These are phyloP conservation scores for Mrakiaceae sp. DNA, from an alignment of 1,284 basidiomycete species.

Conservation along the genomic window DNA sequence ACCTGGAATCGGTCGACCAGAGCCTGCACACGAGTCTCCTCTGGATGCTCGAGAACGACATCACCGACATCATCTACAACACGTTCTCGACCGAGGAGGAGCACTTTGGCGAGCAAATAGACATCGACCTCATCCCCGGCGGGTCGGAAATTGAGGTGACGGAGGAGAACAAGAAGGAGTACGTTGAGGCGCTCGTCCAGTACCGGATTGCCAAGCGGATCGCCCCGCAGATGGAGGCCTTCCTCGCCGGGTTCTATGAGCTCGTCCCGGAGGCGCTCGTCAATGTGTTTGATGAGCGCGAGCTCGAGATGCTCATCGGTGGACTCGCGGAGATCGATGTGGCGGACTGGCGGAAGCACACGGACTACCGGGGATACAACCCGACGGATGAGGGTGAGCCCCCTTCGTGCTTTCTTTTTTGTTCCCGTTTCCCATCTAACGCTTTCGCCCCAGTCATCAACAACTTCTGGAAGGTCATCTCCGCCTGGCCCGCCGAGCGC, in stretches of 20 bases:
- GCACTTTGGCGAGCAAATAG: constrained; percentile 90
- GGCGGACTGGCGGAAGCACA: constrained; percentile 50
- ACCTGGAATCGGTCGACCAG: constrained; percentile 80
- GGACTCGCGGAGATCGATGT: constrained; percentile 96
- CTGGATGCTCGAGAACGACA: constrained; percentile 97
- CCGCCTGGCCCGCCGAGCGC: constrained; percentile 88
- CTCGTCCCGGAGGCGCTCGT: constrained; percentile 88
- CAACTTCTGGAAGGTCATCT: constrained; percentile 99
- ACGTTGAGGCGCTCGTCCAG: constrained; percentile 75
- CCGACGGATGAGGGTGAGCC: constrained; percentile 51
- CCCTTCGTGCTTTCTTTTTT: background rate
- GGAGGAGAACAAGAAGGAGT: constrained; percentile 97
- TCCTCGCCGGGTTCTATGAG: constrained; percentile 90
- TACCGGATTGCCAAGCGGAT: constrained; percentile 89
- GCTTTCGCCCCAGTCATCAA: constrained; percentile 50
- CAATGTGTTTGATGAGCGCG: constrained; percentile 95
- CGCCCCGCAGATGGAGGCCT: constrained; percentile 88
- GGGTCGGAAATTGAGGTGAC: constrained; percentile 79
- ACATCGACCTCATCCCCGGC: constrained; percentile 81
- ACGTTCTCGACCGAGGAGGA: constrained; percentile 89
- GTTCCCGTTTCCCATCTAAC: background rate
- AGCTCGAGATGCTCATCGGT: constrained; percentile 89
- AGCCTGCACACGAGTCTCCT: constrained; percentile 80
- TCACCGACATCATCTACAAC: constrained; percentile 84
- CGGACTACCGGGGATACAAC: constrained; percentile 39